Evolutionary conservation across 768 basidiomycete species (phyloP).

Genomic region (Suillus ampliporus): DNA sequence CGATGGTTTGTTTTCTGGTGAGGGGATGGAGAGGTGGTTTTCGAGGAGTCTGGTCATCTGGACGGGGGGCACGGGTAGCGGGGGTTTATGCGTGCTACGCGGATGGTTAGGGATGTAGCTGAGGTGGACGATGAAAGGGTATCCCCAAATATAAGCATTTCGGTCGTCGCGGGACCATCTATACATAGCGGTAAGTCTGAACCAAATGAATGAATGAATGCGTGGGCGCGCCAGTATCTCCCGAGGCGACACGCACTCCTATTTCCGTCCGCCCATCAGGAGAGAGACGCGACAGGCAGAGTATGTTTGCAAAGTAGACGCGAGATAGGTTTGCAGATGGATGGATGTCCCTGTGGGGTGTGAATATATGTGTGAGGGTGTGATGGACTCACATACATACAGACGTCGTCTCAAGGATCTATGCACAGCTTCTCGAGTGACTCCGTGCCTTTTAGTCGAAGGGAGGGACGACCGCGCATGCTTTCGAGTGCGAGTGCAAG

Average conservation of each 20-base stretch:
- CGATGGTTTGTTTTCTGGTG: no score
- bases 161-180: no score
- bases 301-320: slow-evolving; percentile 73
- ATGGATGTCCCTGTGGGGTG: slow-evolving; percentile 64
- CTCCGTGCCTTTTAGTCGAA: slow-evolving; percentile 63
- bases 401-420: slow-evolving; percentile 59
- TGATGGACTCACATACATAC: slow-evolving; percentile 52
- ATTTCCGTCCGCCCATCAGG: slow-evolving; percentile 51
- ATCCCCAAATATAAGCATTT: no score
- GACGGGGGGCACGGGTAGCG: no score
- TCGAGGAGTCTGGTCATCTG: no score
- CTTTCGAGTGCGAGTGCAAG: no score
- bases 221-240: slow-evolving; percentile 61
- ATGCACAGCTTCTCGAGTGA: slow-evolving; percentile 59
- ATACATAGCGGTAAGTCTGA: background rate
- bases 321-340: slow-evolving; percentile 63
- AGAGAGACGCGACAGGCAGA: no score
- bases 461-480: slow-evolving; percentile 73
- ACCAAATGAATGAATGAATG: background rate
- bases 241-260: slow-evolving; percentile 71
- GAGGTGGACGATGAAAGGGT: no score
- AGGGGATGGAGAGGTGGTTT: no score
- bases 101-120: no score
- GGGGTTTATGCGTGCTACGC: no score
- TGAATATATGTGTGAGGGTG: slow-evolving; percentile 29